These are phyloP conservation scores for Phlebiopsis gigantea DNA, from an alignment of 768 basidiomycete genomes.

Conservation along the genomic window DNA sequence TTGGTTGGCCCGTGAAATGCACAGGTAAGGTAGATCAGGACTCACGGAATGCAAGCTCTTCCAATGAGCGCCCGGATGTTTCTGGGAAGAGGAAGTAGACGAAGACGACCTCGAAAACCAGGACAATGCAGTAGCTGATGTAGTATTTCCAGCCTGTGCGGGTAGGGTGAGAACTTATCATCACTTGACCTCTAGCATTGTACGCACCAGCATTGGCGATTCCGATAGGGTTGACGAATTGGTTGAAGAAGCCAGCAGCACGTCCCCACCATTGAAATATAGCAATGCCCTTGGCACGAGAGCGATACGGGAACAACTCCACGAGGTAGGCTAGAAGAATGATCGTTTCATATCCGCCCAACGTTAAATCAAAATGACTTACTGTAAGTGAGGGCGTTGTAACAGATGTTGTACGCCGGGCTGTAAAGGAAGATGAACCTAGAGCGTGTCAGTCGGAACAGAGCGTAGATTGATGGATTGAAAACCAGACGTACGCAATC, in stretches of 20 bases:
- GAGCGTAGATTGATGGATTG: not conserved
- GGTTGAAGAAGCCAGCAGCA: slow-evolving; percentile 55
- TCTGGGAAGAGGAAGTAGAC: slow-evolving; percentile 63
- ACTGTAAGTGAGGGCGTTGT: slow-evolving; percentile 55
- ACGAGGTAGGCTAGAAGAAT: slow-evolving; percentile 46
- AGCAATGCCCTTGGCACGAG: slow-evolving; percentile 55
- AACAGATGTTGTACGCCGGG: slow-evolving; percentile 50
- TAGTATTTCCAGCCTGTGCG: slow-evolving; percentile 50
- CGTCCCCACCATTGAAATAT: slow-evolving; percentile 57
- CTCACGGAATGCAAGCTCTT: slow-evolving; percentile 57
- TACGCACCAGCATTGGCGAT: slow-evolving; percentile 43
- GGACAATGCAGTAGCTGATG: slow-evolving; percentile 48
- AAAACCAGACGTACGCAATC: slow-evolving; percentile 34
- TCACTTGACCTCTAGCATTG: not conserved
- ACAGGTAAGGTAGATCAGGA: slow-evolving; percentile 1
- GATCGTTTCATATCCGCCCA: not conserved
- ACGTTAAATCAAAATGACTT: slow-evolving; percentile 10
- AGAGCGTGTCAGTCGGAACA: not conserved
- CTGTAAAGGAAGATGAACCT: slow-evolving; percentile 54
- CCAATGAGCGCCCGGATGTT: slow-evolving; percentile 46
- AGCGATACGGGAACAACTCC: slow-evolving; percentile 64
- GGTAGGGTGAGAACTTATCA: not conserved
- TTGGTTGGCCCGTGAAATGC: not conserved
- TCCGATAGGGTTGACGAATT: slow-evolving; percentile 64
- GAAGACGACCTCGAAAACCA: slow-evolving; percentile 48